phyloP scores from a whole-genome alignment of 345 rosid genomes.

The Lumnitzera littorea region DNA sequence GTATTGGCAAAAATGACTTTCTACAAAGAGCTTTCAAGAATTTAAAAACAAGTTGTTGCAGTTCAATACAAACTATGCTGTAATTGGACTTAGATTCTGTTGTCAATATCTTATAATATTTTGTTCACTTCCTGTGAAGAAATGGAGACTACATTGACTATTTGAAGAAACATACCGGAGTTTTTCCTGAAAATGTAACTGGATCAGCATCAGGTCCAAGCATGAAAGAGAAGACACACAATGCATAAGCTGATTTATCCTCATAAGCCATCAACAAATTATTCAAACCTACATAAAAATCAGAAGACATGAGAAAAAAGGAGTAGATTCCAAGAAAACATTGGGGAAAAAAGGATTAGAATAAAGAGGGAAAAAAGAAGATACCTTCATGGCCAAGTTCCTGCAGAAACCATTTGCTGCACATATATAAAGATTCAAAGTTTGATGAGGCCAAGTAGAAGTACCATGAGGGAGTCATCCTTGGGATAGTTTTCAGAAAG shows the following conservation, averaged over 20 bases:
- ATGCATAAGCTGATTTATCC: constrained; percentile 88
- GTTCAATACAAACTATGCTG: too few relatives aligned
- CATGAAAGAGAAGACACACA: constrained; percentile 81
- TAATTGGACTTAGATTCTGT: too few relatives aligned
- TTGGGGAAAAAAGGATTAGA: constrained; percentile 2
- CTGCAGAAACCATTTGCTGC: constrained; percentile 95
- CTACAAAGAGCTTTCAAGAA: too few relatives aligned
- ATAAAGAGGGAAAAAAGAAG: constrained; percentile 8
- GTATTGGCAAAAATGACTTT: too few relatives aligned
- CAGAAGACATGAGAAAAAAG: neutral
- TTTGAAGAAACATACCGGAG: constrained; percentile 38
- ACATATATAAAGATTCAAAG: neutral
- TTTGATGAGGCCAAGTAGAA: constrained; percentile 11
- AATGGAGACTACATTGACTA: neutral
- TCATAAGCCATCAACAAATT: constrained; percentile 83
- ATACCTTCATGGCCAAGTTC: constrained; percentile 93
- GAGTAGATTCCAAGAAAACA: constrained; percentile 4
- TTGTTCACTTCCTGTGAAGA: too few relatives aligned
- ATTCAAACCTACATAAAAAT: constrained; percentile 53
- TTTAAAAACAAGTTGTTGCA: too few relatives aligned
- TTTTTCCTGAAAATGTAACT: constrained; percentile 66
- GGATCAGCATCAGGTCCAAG: constrained; percentile 72
- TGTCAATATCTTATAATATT: too few relatives aligned
- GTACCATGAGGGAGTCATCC: too few relatives aligned
- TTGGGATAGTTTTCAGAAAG: too few relatives aligned